Base-by-base conservation (phyloP, 2,329 filamentous ascomycete species). In the Fusarium liriodendri region DNA sequence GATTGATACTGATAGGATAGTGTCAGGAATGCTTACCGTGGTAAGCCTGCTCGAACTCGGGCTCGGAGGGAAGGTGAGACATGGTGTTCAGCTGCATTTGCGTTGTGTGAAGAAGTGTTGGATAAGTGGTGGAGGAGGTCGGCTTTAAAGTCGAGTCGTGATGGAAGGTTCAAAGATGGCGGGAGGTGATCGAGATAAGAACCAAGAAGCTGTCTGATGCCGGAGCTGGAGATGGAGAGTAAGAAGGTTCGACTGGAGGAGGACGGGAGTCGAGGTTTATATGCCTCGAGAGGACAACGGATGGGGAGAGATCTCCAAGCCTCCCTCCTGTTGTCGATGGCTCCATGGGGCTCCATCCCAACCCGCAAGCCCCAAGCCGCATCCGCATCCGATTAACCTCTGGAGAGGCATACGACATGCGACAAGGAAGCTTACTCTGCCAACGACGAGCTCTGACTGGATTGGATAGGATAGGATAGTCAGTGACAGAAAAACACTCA, bases 1-100 rank as follows among this genome's bases (percentile, higher is more conserved):
- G 25, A 47, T 52, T 27, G 25, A 55, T 54, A 64, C 60, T 57
- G 60, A 29, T 32, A 33, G 27, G 35, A 52, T 52, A 45, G 20
- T 42, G 54, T 13, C 52, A 37, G 32, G 32, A 61, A 83, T 67
- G 62, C 89, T 81, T 87, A 97, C 95, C 95, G 85, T 95, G 94
- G 91, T 97, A 97, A 82, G 96, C 96, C 91, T 98, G 96, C 91
- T 98, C 92, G 88, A 98, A 98, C 89, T 99, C 96, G 82, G 97
- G 96, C 91, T 98, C 96, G 75, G 87, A 87, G 62, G 94, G 91
- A 81, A 97, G 89, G 88, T 97, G 93, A 77, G 95, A 94, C 94
- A 97, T 97, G 77, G 76, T 87, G 70, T 78, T 78, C 70, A 70
- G 66, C 47, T 72, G 75, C 65, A 74, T 73, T 75, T 57, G 64